Evolutionary conservation across 169 alveolate genomes (phyloP).

Genomic region (Plasmodium vinckei): DNA sequence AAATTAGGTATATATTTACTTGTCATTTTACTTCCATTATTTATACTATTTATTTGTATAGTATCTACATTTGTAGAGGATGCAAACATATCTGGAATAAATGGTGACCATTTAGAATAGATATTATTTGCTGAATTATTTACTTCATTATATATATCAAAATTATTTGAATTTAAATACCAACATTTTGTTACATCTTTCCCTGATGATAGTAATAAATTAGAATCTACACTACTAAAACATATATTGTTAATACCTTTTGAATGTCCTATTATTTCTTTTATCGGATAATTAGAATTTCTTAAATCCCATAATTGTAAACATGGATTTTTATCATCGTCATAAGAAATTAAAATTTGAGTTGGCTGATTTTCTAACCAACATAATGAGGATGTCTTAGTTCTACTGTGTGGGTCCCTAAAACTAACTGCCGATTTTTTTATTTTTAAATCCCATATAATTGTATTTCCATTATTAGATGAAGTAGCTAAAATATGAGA

Average conservation of each 20-base stretch:
- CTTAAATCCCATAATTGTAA: constrained; percentile 90
- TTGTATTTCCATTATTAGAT: constrained; percentile 84
- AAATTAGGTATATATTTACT: constrained; percentile 79
- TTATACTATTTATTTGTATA: constrained; percentile 76
- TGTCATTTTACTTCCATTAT: constrained; percentile 77
- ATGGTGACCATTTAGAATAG: constrained; percentile 81
- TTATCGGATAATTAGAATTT: constrained; percentile 87
- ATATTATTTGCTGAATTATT: constrained; percentile 62
- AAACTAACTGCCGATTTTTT: constrained; percentile 88
- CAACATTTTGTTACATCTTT: constrained; percentile 88
- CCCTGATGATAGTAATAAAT: constrained; percentile 86
- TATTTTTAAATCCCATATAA: constrained; percentile 89
- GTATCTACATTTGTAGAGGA: constrained; percentile 80
- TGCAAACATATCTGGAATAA: constrained; percentile 80
- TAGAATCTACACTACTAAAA: constrained; percentile 85
- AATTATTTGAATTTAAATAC: constrained; percentile 79
- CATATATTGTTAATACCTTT: constrained; percentile 87
- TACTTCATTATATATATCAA: constrained; percentile 66
- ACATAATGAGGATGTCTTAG: constrained; percentile 85
- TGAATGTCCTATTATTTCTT: constrained; percentile 86
- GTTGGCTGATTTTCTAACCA: constrained; percentile 91
- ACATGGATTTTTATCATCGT: constrained; percentile 89
- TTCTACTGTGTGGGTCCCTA: constrained; percentile 88
- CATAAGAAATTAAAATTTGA: constrained; percentile 87
- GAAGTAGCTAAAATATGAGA: constrained; percentile 90